Evolutionary conservation across 75 land plant species (phyloP).

Genomic region (Azolla pinnata): DNA sequence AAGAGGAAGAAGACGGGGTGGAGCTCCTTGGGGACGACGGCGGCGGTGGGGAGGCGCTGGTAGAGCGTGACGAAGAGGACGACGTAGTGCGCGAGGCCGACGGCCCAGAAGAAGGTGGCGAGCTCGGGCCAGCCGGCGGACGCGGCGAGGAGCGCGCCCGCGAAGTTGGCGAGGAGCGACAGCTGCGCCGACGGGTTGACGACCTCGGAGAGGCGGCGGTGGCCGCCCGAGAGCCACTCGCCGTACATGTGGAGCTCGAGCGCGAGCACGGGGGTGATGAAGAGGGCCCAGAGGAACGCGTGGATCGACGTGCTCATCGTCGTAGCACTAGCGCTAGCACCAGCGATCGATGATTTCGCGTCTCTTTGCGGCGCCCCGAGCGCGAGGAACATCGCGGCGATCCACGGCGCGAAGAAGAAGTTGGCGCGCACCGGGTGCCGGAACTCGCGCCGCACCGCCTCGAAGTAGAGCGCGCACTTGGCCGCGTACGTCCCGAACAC

Average conservation of each 20-base stretch:
- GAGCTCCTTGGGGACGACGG: slow-evolving; percentile 27
- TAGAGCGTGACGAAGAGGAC: slow-evolving; percentile 48
- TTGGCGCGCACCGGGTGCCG: slow-evolving; percentile 72
- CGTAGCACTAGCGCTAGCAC: too few relatives aligned
- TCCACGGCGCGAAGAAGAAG: slow-evolving; percentile 88
- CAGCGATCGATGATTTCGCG: too few relatives aligned
- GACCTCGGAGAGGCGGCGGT: slow-evolving; percentile 24
- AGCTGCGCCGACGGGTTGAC: slow-evolving; percentile 42
- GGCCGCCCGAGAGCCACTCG: slow-evolving; percentile 42
- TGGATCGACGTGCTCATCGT: slow-evolving; percentile 23
- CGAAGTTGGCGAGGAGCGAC: slow-evolving; percentile 36
- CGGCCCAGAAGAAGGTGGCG: slow-evolving; percentile 35
- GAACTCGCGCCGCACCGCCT: slow-evolving; percentile 81
- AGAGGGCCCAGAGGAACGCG: slow-evolving; percentile 12
- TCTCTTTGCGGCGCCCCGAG: slow-evolving; percentile 61
- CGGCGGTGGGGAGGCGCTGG: slow-evolving; percentile 30
- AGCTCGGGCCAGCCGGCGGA: slow-evolving; percentile 29
- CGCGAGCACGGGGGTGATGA: slow-evolving; percentile 19
- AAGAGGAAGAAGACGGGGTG: slow-evolving; percentile 40
- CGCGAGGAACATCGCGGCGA: slow-evolving; percentile 47
- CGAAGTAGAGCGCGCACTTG: slow-evolving; percentile 65
- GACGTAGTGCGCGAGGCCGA: slow-evolving; percentile 39
- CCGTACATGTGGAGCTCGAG: slow-evolving; percentile 46
- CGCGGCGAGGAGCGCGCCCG: slow-evolving; percentile 29
- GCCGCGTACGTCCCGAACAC: slow-evolving; percentile 32